These are phyloP conservation scores for Cochlearia excelsa DNA, from an alignment of 345 rosid genomes.

Conservation along the genomic window DNA sequence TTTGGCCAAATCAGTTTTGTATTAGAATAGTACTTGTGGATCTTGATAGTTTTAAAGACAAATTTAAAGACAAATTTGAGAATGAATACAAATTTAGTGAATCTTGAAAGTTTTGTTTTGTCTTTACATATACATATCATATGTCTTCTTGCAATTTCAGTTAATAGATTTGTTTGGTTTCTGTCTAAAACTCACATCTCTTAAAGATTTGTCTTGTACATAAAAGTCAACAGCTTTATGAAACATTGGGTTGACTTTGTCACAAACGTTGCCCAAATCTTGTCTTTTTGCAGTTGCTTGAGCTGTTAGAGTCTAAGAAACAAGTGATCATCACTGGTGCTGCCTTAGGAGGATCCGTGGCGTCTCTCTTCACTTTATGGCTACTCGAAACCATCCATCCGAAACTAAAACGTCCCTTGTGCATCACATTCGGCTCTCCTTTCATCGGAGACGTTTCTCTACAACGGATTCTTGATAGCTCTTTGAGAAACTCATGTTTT, in stretches of 20 bases:
- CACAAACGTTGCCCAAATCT: background rate
- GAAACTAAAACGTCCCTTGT: slow-evolving; percentile 39
- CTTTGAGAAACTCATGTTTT: slow-evolving; percentile 50
- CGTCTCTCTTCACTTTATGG: slow-evolving; percentile 66
- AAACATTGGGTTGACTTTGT: background rate
- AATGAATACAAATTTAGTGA: background rate
- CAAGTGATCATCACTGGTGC: slow-evolving; percentile 56
- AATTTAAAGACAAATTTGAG: too few relatives aligned
- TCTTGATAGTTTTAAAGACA: too few relatives aligned
- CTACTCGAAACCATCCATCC: slow-evolving; percentile 42
- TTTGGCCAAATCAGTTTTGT: too few relatives aligned
- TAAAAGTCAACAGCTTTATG: background rate
- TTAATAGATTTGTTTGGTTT: background rate
- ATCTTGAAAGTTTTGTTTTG: slow-evolving; percentile 1
- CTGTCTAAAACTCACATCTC: too few relatives aligned
- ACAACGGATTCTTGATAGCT: slow-evolving; percentile 38
- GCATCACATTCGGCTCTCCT: slow-evolving; percentile 74
- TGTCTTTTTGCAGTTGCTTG: slow-evolving; percentile 7
- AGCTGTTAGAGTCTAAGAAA: background rate
- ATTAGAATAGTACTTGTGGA: too few relatives aligned
- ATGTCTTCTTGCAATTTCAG: background rate
- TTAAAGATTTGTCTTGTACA: too few relatives aligned
- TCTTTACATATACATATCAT: background rate
- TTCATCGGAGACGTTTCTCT: slow-evolving; percentile 44
- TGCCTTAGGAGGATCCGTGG: slow-evolving; percentile 62